phyloP scores from a whole-genome alignment of 306 rosid species.

The Sechiopsis laciniata region DNA sequence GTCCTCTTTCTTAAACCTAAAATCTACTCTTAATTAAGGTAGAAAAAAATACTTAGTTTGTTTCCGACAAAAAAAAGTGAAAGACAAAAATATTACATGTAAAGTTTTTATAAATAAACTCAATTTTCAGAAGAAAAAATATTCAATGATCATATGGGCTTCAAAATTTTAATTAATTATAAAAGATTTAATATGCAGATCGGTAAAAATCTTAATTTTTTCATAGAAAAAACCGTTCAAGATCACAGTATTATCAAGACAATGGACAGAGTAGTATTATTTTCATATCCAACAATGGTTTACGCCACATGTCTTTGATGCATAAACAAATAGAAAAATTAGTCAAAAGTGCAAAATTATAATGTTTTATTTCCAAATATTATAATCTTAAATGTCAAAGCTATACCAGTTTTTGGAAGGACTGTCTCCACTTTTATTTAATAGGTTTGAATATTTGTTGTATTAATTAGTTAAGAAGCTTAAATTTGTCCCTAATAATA shows the following conservation, averaged over 20 bases:
- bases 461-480: background rate
- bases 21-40: too few species aligned
- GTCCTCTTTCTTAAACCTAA: too few species aligned
- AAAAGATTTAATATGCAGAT: background rate
- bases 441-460: background rate
- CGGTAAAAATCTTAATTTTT: background rate
- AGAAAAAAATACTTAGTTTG: too few species aligned
- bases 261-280: too few species aligned
- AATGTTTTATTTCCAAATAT: background rate
- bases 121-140: background rate
- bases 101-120: background rate
- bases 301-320: background rate
- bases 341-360: background rate
- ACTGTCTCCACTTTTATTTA: background rate
- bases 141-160: background rate
- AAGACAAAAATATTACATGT: background rate
- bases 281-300: background rate
- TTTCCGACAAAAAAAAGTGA: too few species aligned
- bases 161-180: background rate
- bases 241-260: background rate
- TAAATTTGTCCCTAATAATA: too few species aligned
- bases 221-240: background rate
- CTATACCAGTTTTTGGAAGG: background rate
- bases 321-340: background rate
- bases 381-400: slow-evolving; percentile 10